A percentile compares a stretch with the other conserved stretches of the same genome.
These are phyloP conservation scores for Schoenoplectus triqueter DNA, from an alignment of 202 grass and related monocot genomes.

Conservation along the genomic window DNA sequence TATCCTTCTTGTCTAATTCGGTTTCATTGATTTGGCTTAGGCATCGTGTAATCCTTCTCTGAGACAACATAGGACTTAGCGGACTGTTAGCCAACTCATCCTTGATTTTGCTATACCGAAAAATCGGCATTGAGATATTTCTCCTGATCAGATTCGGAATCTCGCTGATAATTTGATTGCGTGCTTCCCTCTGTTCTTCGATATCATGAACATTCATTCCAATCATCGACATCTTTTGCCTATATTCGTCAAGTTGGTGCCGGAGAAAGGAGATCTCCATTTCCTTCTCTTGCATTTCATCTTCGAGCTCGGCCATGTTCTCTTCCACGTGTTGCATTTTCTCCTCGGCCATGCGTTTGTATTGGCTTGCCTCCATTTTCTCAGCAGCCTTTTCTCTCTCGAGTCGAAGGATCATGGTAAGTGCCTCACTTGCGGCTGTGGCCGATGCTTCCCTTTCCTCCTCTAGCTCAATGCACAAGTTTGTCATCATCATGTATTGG, in stretches of 20 bases:
- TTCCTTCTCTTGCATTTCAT: slow-evolving; percentile 79
- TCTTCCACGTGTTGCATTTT: slow-evolving; percentile 69
- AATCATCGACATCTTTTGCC: slow-evolving; percentile 54
- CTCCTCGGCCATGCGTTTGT: slow-evolving; percentile 87
- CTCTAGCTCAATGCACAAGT: slow-evolving; percentile 77
- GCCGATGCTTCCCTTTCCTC: slow-evolving; percentile 92
- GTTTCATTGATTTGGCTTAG: slow-evolving; percentile 30
- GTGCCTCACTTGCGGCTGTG: slow-evolving; percentile 63
- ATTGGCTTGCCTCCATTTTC: slow-evolving; percentile 94
- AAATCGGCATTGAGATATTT: slow-evolving; percentile 61
- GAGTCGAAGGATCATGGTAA: slow-evolving; percentile 78
- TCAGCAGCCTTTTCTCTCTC: slow-evolving; percentile 85
- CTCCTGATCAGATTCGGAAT: slow-evolving; percentile 49
- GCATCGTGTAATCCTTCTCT: slow-evolving; percentile 33
- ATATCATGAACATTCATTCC: slow-evolving; percentile 52
- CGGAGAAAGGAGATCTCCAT: slow-evolving; percentile 74
- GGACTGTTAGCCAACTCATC: slow-evolving; percentile 44
- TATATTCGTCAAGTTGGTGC: slow-evolving; percentile 60
- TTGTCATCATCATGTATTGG: slow-evolving; percentile 91
- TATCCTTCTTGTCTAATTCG: slow-evolving; percentile 39
- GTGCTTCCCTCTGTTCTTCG: slow-evolving; percentile 46
- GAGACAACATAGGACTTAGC: slow-evolving; percentile 25
- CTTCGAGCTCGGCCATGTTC: slow-evolving; percentile 58
- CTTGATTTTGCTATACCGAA: slow-evolving; percentile 46
- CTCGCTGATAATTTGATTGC: slow-evolving; percentile 39